Conservation (phyloP, 2,329 filamentous ascomycete genomes). For the Incumbomyces lentus region DNA sequence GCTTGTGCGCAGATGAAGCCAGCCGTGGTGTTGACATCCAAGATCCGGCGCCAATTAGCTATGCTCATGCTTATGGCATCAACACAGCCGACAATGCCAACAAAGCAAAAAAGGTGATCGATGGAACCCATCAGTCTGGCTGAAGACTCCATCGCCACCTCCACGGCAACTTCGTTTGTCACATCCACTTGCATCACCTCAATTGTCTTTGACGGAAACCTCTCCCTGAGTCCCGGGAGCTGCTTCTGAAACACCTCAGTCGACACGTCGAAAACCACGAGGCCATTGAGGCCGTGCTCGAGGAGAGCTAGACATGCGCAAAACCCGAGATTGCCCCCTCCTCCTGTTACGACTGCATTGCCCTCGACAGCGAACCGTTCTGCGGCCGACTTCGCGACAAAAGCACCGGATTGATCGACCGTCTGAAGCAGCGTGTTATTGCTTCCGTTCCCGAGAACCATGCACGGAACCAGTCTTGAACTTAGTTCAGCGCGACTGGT, state of each 20-base stretch:
- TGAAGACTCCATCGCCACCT: slow-evolving; percentile 32
- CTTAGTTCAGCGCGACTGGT: too few species aligned
- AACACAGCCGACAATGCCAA: slow-evolving; percentile 55
- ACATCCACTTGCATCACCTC: slow-evolving; percentile 47
- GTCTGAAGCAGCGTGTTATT: too few species aligned
- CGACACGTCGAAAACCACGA: slow-evolving; percentile 49
- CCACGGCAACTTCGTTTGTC: slow-evolving; percentile 39
- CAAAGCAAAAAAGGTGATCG: slow-evolving; percentile 50
- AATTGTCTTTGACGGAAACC: slow-evolving; percentile 49
- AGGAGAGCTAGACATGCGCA: slow-evolving; percentile 52
- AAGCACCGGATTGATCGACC: slow-evolving; percentile 6
- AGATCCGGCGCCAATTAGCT: slow-evolving; percentile 50
- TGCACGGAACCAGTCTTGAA: too few species aligned
- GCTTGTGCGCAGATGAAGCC: slow-evolving; percentile 63
- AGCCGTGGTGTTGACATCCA: slow-evolving; percentile 65
- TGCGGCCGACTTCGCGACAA: slow-evolving; percentile 20
- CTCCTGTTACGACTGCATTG: slow-evolving; percentile 47
- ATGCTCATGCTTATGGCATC: slow-evolving; percentile 50
- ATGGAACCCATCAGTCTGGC: slow-evolving; percentile 22
- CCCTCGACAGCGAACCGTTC: slow-evolving; percentile 24
- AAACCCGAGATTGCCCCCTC: slow-evolving; percentile 53
- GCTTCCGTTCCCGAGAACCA: too few species aligned
- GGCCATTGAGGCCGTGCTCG: slow-evolving; percentile 55
- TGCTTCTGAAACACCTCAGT: slow-evolving; percentile 26
- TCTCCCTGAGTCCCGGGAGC: slow-evolving; percentile 37